Base-by-base conservation (phyloP, 345 rosid genomes). In the Populus ilicifolia region DNA sequence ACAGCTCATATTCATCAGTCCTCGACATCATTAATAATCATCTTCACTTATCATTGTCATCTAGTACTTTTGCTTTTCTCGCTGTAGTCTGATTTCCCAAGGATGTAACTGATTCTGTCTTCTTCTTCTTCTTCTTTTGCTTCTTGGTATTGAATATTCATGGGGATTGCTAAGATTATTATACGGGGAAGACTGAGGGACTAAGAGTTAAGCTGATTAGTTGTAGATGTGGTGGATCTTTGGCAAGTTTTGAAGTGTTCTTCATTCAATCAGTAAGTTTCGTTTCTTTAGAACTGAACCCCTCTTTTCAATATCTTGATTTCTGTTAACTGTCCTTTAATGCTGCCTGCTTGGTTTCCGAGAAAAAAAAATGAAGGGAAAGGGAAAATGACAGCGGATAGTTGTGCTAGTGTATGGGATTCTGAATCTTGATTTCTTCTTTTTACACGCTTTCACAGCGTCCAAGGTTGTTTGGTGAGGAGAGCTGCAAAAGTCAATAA, bases 1-100 rank as follows among this genome's bases (percentile, higher is more conserved):
- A 78, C 88, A 84, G 85, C 87, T 85, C 90, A 83, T 75, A 12
- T 54, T 62, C 78, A 44, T 72, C 76, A 21, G 20, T 54, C 61
- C 21, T 54, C 12, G 2, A 25, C 61, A 77, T 79, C 81, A 76
- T 78, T 30, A 27, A n/a, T 59, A 18, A 70, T 46, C 35, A 25
- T 62, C 77, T 16, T 62, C 77, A 70, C 56, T 80, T 52, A 62
- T 50, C 71, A 82, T 76, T 69, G 23, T 74, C 46, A 44, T 25
- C 20, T 13, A 2, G 38, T 38, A 13, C 20, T 30, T 20, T 67
- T 25, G 54, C 16, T 48, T 70, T 38, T 23, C 30, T 6, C 46
- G 52, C 29, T 7, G 13, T 67, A 2, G 9, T 59, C 67, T n/a
- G 64, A 27, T 72, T 61, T 35, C 39, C 29, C 68, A 33, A 62